These are phyloP conservation scores for Graphiopsis chlorocephala DNA, from an alignment of 2,329 filamentous ascomycete species.

Conservation along the genomic window DNA sequence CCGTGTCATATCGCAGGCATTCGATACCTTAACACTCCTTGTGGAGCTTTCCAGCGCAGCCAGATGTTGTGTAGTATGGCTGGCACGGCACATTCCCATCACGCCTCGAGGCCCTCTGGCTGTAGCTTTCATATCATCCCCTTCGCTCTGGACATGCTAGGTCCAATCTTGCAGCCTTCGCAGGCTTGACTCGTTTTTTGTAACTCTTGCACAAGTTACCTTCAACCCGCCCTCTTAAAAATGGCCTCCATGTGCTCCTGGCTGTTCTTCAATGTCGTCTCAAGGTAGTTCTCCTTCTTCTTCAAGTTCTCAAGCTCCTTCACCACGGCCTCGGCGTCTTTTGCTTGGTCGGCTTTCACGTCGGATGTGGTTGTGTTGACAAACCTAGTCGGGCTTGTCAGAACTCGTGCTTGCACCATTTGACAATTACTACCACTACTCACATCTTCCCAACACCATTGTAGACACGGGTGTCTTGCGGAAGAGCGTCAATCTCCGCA, in stretches of 20 bases:
- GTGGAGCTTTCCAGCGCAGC: not conserved
- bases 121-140: not conserved
- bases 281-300: constrained; percentile 88
- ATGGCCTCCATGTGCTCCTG: constrained; percentile 88
- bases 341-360: constrained; percentile 71
- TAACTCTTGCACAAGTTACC: not conserved
- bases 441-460: constrained; percentile 98
- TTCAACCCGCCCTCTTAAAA: constrained; percentile 51
- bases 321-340: constrained; percentile 72
- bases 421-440: not conserved
- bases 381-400: constrained; percentile 63
- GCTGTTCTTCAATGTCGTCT: constrained; percentile 94
- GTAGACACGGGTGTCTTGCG: constrained; percentile 75
- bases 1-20: not conserved
- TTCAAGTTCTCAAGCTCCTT: constrained; percentile 75
- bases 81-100: not conserved
- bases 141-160: not conserved
- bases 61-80: not conserved
- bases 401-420: not conserved
- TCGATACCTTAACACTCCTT: not conserved
- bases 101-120: not conserved
- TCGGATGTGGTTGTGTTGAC: constrained; percentile 70
- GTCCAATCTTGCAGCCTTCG: constrained; percentile 19
- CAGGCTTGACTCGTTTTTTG: constrained; percentile 20
- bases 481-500: constrained; percentile 75